Evolutionary conservation across 495 filamentous ascomycete genomes (phyloP).

Genomic region (Cercophora scortea): DNA sequence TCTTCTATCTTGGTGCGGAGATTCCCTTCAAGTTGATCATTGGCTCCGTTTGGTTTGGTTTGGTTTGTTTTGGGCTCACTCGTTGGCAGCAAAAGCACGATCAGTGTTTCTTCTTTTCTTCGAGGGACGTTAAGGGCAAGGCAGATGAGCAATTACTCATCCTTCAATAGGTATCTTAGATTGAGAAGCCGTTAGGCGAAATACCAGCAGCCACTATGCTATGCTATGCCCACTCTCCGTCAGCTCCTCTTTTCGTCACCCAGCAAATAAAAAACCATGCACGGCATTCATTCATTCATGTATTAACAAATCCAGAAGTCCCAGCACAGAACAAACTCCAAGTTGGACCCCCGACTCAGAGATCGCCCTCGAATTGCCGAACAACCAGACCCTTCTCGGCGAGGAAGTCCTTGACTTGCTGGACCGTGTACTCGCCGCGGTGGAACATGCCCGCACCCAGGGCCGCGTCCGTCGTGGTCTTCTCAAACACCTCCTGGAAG

Average conservation of each 20-base stretch:
- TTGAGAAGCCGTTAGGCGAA: neutral
- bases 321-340: neutral
- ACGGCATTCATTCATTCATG: neutral
- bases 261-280: too few species aligned
- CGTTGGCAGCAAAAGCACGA: too few species aligned
- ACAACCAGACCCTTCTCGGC: conserved; percentile 64
- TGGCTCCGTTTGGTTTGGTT: too few species aligned
- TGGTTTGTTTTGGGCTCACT: too few species aligned
- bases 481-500: conserved; percentile 82
- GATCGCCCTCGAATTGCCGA: conserved; percentile 57
- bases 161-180: neutral
- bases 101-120: neutral
- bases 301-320: neutral
- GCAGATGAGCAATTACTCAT: neutral
- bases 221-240: too few species aligned
- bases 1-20: neutral
- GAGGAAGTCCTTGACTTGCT: conserved; percentile 84
- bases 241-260: too few species aligned
- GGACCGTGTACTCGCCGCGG: conserved; percentile 86
- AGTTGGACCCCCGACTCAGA: conserved; percentile 16
- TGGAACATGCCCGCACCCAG: conserved; percentile 97
- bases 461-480: conserved; percentile 84
- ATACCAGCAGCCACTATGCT: too few species aligned
- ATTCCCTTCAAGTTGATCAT: too few species aligned
- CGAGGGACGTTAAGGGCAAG: neutral